These are phyloP conservation scores for Nemania sp. DNA, from an alignment of 2,329 filamentous ascomycete species.

Conservation along the genomic window DNA sequence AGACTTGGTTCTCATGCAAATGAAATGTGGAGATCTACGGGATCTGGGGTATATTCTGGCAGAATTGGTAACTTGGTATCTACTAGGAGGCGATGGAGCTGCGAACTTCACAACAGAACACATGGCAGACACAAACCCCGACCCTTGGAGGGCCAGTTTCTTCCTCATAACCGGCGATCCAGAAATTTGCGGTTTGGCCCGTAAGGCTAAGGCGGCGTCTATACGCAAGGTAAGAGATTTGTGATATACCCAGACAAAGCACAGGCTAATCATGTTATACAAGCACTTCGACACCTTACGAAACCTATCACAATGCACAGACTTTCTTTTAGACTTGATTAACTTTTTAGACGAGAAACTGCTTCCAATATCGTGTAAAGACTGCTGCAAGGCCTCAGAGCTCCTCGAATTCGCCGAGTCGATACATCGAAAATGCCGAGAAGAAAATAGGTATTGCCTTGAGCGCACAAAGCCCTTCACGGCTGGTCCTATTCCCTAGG, in stretches of 20 bases:
- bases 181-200: background rate
- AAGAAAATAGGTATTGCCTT: background rate
- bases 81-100: background rate
- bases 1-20: too few relatives aligned
- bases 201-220: background rate
- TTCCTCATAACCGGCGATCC: background rate
- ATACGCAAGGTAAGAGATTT: background rate
- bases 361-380: background rate
- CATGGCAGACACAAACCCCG: background rate
- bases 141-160: background rate
- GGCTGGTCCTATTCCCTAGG: too few relatives aligned
- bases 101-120: background rate
- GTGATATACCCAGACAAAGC: background rate
- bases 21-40: too few relatives aligned
- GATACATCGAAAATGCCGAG: background rate
- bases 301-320: background rate
- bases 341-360: background rate
- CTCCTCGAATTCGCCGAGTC: background rate
- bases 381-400: background rate
- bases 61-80: conserved; percentile 4
- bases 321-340: conserved; percentile 7
- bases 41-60: background rate
- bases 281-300: conserved; percentile 1
- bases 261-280: background rate
- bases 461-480: background rate